Conservation (phyloP, 1,284 basidiomycete genomes). For the Lignosus rhinocerotis region DNA sequence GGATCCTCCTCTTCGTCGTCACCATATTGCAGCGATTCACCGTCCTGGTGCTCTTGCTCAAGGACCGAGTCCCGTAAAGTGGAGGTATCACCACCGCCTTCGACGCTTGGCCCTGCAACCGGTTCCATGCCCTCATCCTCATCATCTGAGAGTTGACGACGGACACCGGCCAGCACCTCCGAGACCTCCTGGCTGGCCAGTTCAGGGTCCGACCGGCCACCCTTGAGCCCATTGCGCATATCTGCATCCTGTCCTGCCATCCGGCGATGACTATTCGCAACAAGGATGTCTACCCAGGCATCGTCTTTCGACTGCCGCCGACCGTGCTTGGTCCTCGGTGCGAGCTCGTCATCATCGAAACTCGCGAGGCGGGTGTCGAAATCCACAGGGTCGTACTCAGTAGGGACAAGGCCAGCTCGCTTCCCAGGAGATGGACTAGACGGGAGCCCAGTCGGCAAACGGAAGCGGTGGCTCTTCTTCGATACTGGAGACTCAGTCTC, state of each 20-base stretch:
- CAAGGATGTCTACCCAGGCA: constrained; percentile 84
- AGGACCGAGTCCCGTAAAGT: constrained; percentile 26
- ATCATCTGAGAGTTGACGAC: constrained; percentile 51
- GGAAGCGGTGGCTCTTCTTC: constrained; percentile 49
- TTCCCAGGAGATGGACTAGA: constrained; percentile 45
- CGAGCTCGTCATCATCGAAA: constrained; percentile 61
- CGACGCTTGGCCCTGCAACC: constrained; percentile 29
- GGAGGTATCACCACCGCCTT: constrained; percentile 18
- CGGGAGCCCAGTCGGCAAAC: constrained; percentile 49
- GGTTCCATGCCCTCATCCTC: constrained; percentile 43
- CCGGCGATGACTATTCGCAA: constrained; percentile 61
- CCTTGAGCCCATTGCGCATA: constrained; percentile 38
- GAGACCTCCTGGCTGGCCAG: constrained; percentile 71
- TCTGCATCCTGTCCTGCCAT: constrained; percentile 62
- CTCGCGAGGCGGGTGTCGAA: constrained; percentile 73
- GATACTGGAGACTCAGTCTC: constrained; percentile 17
- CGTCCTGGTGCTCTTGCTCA: constrained; percentile 15
- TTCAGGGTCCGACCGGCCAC: constrained; percentile 61
- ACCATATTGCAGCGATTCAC: constrained; percentile 25
- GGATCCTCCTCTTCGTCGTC: constrained; percentile 38
- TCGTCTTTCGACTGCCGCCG: constrained; percentile 63
- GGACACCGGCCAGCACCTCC: constrained; percentile 66
- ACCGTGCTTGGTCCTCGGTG: constrained; percentile 44
- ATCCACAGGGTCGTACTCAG: constrained; percentile 70
- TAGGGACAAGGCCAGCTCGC: constrained; percentile 53